These are phyloP conservation scores for Tuber indicum DNA, from an alignment of 495 filamentous ascomycete species.

Conservation along the genomic window DNA sequence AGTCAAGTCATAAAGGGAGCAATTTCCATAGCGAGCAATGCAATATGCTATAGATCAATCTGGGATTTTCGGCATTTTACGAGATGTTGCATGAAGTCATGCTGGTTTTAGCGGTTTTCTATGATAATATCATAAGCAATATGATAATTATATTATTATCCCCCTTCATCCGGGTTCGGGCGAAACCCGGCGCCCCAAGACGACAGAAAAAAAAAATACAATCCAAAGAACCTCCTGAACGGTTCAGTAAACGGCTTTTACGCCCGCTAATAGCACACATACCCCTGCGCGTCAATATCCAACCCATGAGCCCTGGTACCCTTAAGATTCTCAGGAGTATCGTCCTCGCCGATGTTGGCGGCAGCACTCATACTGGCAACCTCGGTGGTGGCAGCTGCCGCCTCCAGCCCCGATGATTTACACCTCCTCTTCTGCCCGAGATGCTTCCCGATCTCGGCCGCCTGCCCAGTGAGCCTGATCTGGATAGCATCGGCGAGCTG, in stretches of 20 bases:
- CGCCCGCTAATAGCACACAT: not conserved
- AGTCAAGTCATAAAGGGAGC: not conserved
- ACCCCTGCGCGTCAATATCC: not conserved
- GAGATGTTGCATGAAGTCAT: not conserved
- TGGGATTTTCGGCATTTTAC: too few relatives aligned
- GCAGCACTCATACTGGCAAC: not conserved
- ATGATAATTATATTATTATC: not conserved
- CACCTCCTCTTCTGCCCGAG: not conserved
- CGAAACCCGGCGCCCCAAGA: not conserved
- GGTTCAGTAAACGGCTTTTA: not conserved
- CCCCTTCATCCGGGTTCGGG: not conserved
- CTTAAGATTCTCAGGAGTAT: not conserved
- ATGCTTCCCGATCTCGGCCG: not conserved
- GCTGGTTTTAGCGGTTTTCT: not conserved
- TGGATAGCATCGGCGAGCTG: constrained; percentile 17
- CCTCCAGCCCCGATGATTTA: not conserved
- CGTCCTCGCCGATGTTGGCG: not conserved
- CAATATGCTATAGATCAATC: too few relatives aligned
- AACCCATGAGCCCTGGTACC: not conserved
- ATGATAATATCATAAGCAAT: not conserved
- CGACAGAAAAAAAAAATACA: not conserved
- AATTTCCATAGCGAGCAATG: not conserved
- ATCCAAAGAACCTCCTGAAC: not conserved
- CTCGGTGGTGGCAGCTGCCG: not conserved
- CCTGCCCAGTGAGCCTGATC: constrained; percentile 16